Base-by-base conservation (phyloP, 345 rosid species). In the Moricandia arvensis region DNA sequence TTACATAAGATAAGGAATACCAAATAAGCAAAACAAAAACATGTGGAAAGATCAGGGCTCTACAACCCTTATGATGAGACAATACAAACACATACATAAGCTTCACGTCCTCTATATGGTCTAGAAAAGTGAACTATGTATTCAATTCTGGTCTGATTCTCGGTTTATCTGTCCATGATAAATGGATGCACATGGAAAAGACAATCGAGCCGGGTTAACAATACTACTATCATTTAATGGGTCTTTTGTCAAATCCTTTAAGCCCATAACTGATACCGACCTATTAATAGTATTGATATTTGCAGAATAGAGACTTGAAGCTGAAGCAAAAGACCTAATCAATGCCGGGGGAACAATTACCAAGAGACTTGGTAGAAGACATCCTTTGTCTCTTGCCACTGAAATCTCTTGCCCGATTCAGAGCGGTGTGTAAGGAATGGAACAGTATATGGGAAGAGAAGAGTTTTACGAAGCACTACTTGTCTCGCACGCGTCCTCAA, bases 401-500 rank as follows among this genome's bases (percentile, higher is more conserved):
- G 13, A 24, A 29, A 9, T 31, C 68, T 62, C 68, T 62, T 16
- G 9, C 47, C 49, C 59, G 61, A 34, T 49, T 62, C 68, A 62
- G 26, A 51, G 17, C 7, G 7, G 37, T 72, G 3, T 62, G 75
- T 31, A 62, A 72, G 53, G 11, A 2, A 8, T 72, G 75, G 75
- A 49, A 62, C 26, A 6, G 37, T 18, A n/a, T 72, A 18, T 61
- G 41, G 31, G 15, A 6, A 11, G 43, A 72, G 47, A 33, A 60
- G 37, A 6, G 10, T n/a, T 73, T 73, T 70, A 0, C 41, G 41
- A 73, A 63, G 6, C 64, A 24, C 7, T 47, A 63, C 55, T 15
- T 63, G 64, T 24, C 64, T 37, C 45, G 30, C 7, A 11, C 57
- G 6, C 58, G 43, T 51, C 76, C 63, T 0, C 63, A 51, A 0